Evolutionary conservation across 306 rosid genomes (phyloP), one percentile per base, ranked within the genome.

Genomic region (Quercus dentata): DNA sequence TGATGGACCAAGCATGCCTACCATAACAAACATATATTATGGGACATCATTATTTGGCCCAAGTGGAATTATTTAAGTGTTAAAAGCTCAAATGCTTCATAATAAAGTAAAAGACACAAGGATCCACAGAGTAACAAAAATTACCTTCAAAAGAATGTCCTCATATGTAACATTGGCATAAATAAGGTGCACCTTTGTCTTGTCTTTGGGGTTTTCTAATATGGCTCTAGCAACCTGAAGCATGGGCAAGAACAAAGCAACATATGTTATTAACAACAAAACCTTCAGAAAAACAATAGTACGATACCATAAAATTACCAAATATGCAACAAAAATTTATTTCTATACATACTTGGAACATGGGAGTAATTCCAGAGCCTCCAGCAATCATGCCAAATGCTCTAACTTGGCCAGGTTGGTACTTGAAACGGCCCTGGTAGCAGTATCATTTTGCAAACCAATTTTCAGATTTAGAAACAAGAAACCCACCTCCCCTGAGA

Each of bases 371-470:
- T 82, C 99, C 99, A 56, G 99, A 93, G 77, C 99, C 99, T 85
- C 99, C 99, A 68, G 99, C 99, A 76, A 96, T 92, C 99, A 96
- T 96, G 78, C 99, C 99, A 71, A 96, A 96, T 49, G 98, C 97
- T 84, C 98, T 86, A 76, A 93, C 97, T 58, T 96, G 89, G 15
- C 97, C 97, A 25, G 93, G 88, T 85, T 84, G 89, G 80, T 96
- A 96, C 86, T 64, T 93, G 90, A 96, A 96, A 85, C 99, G 99
- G 44, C 99, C 99, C 99, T 96, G 88, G 44, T 63, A 77, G 82
- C 69, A 82, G 73, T 46, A 78, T 69, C 27, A 63, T 41, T 71
- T 70, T 49, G 70, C 56, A 73, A 74, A 65, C 46, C 68, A 73
- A 79, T 67, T 77, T 78, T 56, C 27, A 64, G 41, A 69, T 65